These are phyloP conservation scores for Ascochyta lentis DNA, from an alignment of 2,329 filamentous ascomycete genomes.

Conservation along the genomic window DNA sequence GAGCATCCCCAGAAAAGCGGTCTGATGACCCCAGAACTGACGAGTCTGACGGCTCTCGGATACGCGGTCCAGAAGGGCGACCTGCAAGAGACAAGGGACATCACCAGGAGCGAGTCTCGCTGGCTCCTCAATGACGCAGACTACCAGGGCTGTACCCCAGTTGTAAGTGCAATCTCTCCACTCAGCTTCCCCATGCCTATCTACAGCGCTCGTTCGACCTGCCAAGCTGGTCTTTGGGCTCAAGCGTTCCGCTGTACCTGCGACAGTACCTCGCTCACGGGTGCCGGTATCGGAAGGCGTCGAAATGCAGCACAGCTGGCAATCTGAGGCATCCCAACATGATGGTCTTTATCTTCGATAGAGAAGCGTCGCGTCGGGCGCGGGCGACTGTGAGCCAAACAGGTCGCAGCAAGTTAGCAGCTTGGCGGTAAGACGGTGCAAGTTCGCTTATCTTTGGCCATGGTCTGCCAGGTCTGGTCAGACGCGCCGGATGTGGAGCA, in stretches of 20 bases:
- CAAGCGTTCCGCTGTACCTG: constrained; percentile 14
- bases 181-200: constrained; percentile 34
- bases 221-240: constrained; percentile 11
- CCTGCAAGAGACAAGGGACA: constrained; percentile 67
- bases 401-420: constrained; percentile 23
- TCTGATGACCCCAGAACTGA: constrained; percentile 61
- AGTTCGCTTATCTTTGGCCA: constrained; percentile 40
- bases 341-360: constrained; percentile 37
- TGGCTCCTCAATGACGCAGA: constrained; percentile 77
- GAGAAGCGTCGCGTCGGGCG: constrained; percentile 39
- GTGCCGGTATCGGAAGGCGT: constrained; percentile 39
- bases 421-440: constrained; percentile 31
- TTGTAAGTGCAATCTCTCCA: constrained; percentile 48
- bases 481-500: constrained; percentile 31
- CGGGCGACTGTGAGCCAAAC: constrained; percentile 30
- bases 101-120: constrained; percentile 70
- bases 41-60: constrained; percentile 76
- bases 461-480: not conserved
- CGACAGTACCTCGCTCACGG: constrained; percentile 5
- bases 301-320: constrained; percentile 16
- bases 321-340: constrained; percentile 31
- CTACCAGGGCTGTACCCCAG: constrained; percentile 78
- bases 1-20: constrained; percentile 71
- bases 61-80: constrained; percentile 81
- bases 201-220: constrained; percentile 24